Evolutionary conservation across 208 protist genomes (phyloP), one percentile per base, ranked within the genome.

Genomic region (Leishmania gerbilli): DNA sequence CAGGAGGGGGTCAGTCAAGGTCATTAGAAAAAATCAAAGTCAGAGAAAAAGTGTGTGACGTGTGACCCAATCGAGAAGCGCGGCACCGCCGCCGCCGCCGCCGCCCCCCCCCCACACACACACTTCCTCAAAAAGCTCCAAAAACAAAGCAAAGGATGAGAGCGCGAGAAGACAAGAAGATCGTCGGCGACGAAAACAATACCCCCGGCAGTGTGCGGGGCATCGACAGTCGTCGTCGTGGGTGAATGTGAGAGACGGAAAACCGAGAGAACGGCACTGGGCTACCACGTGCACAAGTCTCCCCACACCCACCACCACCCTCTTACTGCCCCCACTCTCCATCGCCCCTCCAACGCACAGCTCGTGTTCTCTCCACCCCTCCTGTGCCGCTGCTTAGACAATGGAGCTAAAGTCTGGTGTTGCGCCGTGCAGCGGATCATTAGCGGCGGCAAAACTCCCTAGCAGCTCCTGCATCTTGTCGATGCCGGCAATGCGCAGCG

Each of bases 381-480:
- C 27, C 42, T 31, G 45, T 15, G 27, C 51, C 42, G 15, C 60
- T 40, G 17, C 37, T 55, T 77, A 97, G 13, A 97, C 94, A 81
- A 97, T 96, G 37, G 79, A 17, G 77, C 85, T 93, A 71, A 97
- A 97, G 80, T 96, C 91, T 72, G 84, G 78, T 27, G 86, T 92
- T 27, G 88, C 91, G 40, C 89, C 90, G 67, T 91, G 68, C 76
- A 88, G 58, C 21, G 79, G 87, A 60, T 92, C 87, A 76, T 93
- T 82, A 21, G 75, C 76, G 8, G 86, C 71, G 0, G 90, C 85
- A 67, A 97, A 84, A 72, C 89, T 89, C 6, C 84, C 90, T 79
- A 98, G 89, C 27, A 98, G 76, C 67, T 91, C 88, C 83, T 98
- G 95, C 69, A 98, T 82, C 81, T 96, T 96, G 77, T 95, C 89